Evolutionary conservation across 768 basidiomycete species (phyloP).

Genomic region (Pleurotus salmoneostramineus): DNA sequence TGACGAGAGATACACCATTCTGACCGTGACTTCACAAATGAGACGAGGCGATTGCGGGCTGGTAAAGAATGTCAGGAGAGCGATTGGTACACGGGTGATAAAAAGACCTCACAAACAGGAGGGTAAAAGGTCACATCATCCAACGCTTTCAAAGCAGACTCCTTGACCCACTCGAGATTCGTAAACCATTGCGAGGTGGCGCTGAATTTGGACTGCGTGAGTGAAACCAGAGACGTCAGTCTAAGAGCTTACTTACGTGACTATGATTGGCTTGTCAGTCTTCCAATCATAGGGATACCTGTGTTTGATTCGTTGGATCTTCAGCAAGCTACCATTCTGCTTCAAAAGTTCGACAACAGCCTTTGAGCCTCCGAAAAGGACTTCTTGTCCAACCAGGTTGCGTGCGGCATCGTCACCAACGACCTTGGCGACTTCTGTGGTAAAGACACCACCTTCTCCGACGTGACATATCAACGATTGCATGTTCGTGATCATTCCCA

Average conservation of each 20-base stretch:
- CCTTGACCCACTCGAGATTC: conserved; percentile 82
- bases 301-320: conserved; percentile 72
- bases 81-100: no score
- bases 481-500: conserved; percentile 39
- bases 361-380: conserved; percentile 69
- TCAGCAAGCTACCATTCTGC: conserved; percentile 52
- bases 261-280: conserved; percentile 88
- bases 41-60: conserved; percentile 87
- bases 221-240: no score
- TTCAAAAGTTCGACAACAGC: conserved; percentile 63
- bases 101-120: conserved; percentile 47
- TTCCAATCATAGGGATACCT: conserved; percentile 97
- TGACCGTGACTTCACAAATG: conserved; percentile 82
- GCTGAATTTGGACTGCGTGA: no score
- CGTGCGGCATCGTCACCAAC: conserved; percentile 45
- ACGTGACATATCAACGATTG: conserved; percentile 73
- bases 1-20: conserved; percentile 99
- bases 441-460: conserved; percentile 71
- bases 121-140: conserved; percentile 75
- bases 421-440: conserved; percentile 48
- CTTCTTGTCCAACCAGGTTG: conserved; percentile 61
- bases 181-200: conserved; percentile 99
- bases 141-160: conserved; percentile 65
- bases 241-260: conserved; percentile 52
- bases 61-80: neutral